phyloP scores from a whole-genome alignment of 2,329 filamentous ascomycete genomes.

The Calonectria hawksworthii region DNA sequence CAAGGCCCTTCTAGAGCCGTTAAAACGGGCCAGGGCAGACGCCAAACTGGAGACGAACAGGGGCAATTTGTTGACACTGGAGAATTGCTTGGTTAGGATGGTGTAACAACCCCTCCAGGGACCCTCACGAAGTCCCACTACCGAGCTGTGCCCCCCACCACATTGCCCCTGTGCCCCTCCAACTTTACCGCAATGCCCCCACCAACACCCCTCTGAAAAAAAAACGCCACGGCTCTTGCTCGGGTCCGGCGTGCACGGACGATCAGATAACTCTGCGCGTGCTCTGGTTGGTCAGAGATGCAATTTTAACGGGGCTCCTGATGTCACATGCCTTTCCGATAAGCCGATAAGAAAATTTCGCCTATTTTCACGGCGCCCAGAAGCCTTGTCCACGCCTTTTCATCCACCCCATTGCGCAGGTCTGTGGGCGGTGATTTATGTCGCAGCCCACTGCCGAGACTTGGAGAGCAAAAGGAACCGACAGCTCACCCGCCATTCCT shows the following conservation, averaged over 20 bases:
- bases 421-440: slow-evolving; percentile 28
- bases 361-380: slow-evolving; percentile 19
- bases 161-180: slow-evolving; percentile 21
- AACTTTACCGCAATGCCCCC: slow-evolving; percentile 19
- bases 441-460: slow-evolving; percentile 30
- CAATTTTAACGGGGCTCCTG: slow-evolving; percentile 30
- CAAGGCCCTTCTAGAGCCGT: background rate
- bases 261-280: slow-evolving; percentile 41
- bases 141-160: background rate
- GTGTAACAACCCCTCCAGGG: slow-evolving; percentile 18
- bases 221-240: slow-evolving; percentile 20
- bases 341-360: slow-evolving; percentile 46
- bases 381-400: slow-evolving; percentile 21
- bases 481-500: slow-evolving; percentile 9
- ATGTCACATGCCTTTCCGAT: slow-evolving; percentile 44
- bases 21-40: background rate
- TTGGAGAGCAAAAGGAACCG: slow-evolving; percentile 7
- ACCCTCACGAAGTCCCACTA: slow-evolving; percentile 12
- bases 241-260: slow-evolving; percentile 35
- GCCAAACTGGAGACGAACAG: slow-evolving; percentile 17
- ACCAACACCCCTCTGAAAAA: slow-evolving; percentile 15
- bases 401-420: slow-evolving; percentile 26
- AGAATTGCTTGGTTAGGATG: slow-evolving; percentile 1
- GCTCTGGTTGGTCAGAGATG: slow-evolving; percentile 22
- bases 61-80: background rate